A percentile compares a stretch with the other conserved stretches of the same genome.
These are phyloP conservation scores for Andrographis paniculata DNA, from an alignment of 305 asterid genomes.

Conservation along the genomic window DNA sequence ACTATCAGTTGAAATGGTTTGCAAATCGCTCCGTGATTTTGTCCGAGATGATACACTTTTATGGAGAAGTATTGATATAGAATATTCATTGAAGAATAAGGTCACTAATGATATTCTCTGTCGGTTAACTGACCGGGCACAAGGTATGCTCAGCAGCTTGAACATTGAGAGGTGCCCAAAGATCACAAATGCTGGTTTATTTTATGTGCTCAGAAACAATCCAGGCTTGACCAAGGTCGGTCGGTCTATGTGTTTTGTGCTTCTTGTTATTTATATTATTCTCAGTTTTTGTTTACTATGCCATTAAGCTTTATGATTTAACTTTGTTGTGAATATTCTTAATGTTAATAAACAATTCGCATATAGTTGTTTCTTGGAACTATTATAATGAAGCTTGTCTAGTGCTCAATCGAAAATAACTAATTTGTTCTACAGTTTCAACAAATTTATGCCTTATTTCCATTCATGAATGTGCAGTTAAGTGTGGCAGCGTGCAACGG, in stretches of 20 bases:
- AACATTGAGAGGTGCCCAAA: slow-evolving; percentile 45
- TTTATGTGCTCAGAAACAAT: slow-evolving; percentile 46
- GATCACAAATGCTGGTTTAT: slow-evolving; percentile 45
- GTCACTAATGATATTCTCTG: slow-evolving; percentile 54
- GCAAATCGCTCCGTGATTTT: slow-evolving; percentile 47
- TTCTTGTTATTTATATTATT: neutral
- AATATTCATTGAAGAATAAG: slow-evolving; percentile 30
- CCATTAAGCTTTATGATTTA: neutral
- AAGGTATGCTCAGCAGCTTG: slow-evolving; percentile 52
- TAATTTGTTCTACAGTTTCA: too few species aligned
- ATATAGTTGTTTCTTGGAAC: too few species aligned
- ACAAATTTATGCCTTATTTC: neutral
- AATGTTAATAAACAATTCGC: neutral
- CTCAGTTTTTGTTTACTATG: neutral
- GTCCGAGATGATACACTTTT: slow-evolving; percentile 60
- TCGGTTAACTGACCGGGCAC: slow-evolving; percentile 52
- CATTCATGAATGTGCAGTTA: slow-evolving; percentile 33
- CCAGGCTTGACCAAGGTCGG: slow-evolving; percentile 52
- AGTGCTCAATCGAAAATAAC: too few species aligned
- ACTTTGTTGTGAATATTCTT: neutral
- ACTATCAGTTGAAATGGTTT: slow-evolving; percentile 62
- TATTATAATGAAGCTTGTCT: too few species aligned
- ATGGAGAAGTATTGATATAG: slow-evolving; percentile 55
- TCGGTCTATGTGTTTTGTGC: neutral
- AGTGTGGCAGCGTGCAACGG: slow-evolving; percentile 39